Base-by-base conservation (phyloP, 2,329 filamentous ascomycete genomes). In the Shiraia sp. region DNA sequence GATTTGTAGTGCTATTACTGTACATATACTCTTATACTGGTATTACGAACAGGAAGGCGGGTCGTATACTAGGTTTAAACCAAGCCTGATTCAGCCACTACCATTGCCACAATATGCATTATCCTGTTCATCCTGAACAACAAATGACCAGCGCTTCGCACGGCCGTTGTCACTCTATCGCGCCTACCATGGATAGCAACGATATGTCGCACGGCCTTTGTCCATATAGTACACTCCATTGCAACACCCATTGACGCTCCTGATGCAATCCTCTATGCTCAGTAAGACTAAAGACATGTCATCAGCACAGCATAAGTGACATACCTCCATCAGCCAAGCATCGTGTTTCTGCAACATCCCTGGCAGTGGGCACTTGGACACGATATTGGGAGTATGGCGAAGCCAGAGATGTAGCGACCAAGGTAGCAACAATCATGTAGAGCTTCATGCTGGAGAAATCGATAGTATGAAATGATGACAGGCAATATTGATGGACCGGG, bases 1-100 rank as follows among this genome's bases (percentile, higher is more conserved):
- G 19, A 30, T 54, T 51, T 54, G 52, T 32, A 34, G 45, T 32
- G 45, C 35, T 24, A 27, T 16, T 25, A 32, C 40, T 52, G 40
- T 45, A 54, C 28, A 40, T 22, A 22, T 8, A 22, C 19, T 8
- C 8, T 22, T 4, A 22, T 5, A 22, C 19, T 8, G 8, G 4
- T 22, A 4, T 5, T 22, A 4, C 8, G 8, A 22, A 22, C 19
- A 22, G 8, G 8, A 22, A 8, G 19, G 8, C 8, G 19, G 19
- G 8, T 22, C 35, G 42, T 17, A 47, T 14, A 32, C 32, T 28
- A 32, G 10, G 32, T 31, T 28, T 8, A 43, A 10, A 23, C 10
- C 5, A 5, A 24, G 9, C 12, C 16, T 28, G 31, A 6, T n/a
- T 26, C 24, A 14, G 26, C 28, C 10, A 32, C 6, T 35, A 14